Conservation (phyloP, 495 filamentous ascomycete genomes). For the Penicillium canescens region DNA sequence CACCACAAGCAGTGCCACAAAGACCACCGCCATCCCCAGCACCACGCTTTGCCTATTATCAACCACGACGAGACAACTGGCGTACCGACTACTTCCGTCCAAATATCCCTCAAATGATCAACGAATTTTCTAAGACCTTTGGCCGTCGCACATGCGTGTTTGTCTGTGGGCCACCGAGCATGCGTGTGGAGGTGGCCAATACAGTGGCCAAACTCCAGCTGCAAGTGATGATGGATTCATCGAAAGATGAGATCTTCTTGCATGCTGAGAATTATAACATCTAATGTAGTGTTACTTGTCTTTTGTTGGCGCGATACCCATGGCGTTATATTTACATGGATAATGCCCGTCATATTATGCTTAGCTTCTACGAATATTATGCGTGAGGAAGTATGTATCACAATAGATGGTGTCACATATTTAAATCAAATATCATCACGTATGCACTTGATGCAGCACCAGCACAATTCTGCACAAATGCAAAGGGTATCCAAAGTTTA, state of each 20-base stretch:
- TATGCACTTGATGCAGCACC: conserved; percentile 7
- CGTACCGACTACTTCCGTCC: conserved; percentile 92
- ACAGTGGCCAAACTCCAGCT: conserved; percentile 81
- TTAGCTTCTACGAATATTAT: not conserved
- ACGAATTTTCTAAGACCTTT: conserved; percentile 74
- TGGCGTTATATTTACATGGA: conserved; percentile 1
- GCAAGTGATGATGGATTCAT: conserved; percentile 74
- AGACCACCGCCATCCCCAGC: conserved; percentile 58
- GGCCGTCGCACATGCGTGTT: conserved; percentile 88
- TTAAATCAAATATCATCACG: not conserved
- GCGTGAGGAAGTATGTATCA: not conserved
- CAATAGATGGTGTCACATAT: not conserved
- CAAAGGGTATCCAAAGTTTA: conserved; percentile 15
- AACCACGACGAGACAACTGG: conserved; percentile 75
- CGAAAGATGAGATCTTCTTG: conserved; percentile 86
- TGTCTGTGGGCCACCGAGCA: conserved; percentile 84
- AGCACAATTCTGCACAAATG: conserved; percentile 10
- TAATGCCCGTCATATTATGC: not conserved
- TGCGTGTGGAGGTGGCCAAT: conserved; percentile 83
- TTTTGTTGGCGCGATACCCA: conserved; percentile 22
- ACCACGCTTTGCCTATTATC: conserved; percentile 80
- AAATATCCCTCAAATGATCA: conserved; percentile 79
- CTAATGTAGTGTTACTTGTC: conserved; percentile 35
- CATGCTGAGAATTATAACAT: conserved; percentile 95
- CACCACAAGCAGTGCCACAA: conserved; percentile 12